These are phyloP conservation scores for Massarina eburnea DNA, from an alignment of 2,329 filamentous ascomycete species.

Conservation along the genomic window DNA sequence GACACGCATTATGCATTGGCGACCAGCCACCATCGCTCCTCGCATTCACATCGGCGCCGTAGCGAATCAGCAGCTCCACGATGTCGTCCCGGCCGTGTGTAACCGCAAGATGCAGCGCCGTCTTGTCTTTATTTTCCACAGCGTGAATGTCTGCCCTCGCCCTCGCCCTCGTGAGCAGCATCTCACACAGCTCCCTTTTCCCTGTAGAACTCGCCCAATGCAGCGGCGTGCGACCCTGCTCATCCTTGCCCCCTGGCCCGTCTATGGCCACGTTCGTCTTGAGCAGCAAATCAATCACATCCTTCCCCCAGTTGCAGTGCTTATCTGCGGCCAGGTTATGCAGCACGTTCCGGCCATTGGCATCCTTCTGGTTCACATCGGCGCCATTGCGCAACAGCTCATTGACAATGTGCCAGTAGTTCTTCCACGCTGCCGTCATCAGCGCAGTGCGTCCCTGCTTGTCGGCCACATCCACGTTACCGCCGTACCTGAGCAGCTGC, in stretches of 20 bases:
- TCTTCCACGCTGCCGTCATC: slow-evolving; percentile 42
- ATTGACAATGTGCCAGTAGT: slow-evolving; percentile 36
- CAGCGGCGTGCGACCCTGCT: slow-evolving; percentile 55
- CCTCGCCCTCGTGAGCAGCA: slow-evolving; percentile 45
- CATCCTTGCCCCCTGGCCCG: slow-evolving; percentile 44
- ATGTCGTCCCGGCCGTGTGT: slow-evolving; percentile 40
- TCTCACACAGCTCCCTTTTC: slow-evolving; percentile 53
- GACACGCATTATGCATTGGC: slow-evolving; percentile 38
- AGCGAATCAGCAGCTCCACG: slow-evolving; percentile 33
- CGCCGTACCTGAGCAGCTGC: slow-evolving; percentile 34
- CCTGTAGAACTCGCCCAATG: slow-evolving; percentile 62
- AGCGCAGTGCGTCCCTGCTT: slow-evolving; percentile 41
- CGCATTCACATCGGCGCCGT: slow-evolving; percentile 35
- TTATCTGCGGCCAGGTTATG: slow-evolving; percentile 45
- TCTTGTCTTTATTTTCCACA: slow-evolving; percentile 38
- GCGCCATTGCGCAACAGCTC: slow-evolving; percentile 41
- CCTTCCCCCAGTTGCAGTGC: slow-evolving; percentile 51
- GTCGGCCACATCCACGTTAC: slow-evolving; percentile 36
- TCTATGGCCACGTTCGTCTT: slow-evolving; percentile 45
- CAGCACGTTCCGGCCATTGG: slow-evolving; percentile 36
- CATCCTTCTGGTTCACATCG: slow-evolving; percentile 42
- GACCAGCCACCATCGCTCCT: slow-evolving; percentile 40
- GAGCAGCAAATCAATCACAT: slow-evolving; percentile 47
- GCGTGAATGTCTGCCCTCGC: slow-evolving; percentile 36
- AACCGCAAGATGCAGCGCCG: slow-evolving; percentile 38